Base-by-base conservation (phyloP, 192 early-diverging fungal genomes). In the Gigaspora rosea region DNA sequence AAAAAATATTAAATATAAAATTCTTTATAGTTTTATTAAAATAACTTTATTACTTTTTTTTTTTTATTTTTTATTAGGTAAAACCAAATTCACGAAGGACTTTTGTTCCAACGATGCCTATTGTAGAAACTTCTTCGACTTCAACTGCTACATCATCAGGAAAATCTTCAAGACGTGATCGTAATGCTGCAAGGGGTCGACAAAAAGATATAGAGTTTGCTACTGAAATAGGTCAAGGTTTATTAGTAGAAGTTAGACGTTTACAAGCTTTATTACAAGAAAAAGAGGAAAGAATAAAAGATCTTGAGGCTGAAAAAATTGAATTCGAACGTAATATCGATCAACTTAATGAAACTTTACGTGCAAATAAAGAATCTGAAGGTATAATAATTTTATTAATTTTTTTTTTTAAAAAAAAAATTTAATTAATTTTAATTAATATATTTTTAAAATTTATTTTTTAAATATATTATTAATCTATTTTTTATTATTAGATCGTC, bases 311-410 rank as follows among this genome's bases (percentile, higher is more conserved):
- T n/a, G 85, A 86, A 46, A 87, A 84, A 49, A 81, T 77, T 6
- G 88, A 88, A 48, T 78, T 85, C 35, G 88, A 90, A 59, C 81
- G 87, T 35, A 80, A 78, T 36, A 81, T 83, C 62, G 88, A 90
- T 52, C 71, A 78, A 2, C 75, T 87, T 61, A 76, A 81, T 56
- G 85, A 86, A 63, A 84, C 88, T 67, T 57, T 87, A n/a, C 79
- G 86, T 22, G 81, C 84, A 50, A 80, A 83, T 11, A 84, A 90
- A 77, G 88, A 90, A 73, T 83, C 72, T 67, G 85, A 90, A 83
- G 86, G 88, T 90, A 85, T 61, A 41, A 41, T 27, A 27, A 35
- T 75, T 41, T 11, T 48, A 46, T 41, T 41, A 41, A 41, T 3
- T 41, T 58, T n/a, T n/a, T n/a, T n/a, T n/a, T n/a, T n/a, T n/a